Evolutionary conservation across 2,329 filamentous ascomycete species (phyloP).

Genomic region (Aspergillus alliaceus): DNA sequence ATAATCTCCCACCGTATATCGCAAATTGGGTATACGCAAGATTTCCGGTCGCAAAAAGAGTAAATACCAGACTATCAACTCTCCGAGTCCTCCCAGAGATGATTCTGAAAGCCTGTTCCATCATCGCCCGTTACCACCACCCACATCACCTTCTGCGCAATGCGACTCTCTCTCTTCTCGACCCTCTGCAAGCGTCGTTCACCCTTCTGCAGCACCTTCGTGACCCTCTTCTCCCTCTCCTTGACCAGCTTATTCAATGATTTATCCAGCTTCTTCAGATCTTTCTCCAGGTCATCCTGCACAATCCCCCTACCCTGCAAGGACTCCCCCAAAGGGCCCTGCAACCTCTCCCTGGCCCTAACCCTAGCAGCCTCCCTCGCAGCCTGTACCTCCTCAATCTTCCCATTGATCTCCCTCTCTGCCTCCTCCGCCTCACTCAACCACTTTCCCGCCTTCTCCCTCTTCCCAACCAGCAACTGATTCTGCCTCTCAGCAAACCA

Average conservation of each 20-base stretch:
- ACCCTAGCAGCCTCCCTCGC: background rate
- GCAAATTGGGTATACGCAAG: background rate
- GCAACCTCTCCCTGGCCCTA: conserved; percentile 7
- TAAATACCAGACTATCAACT: background rate
- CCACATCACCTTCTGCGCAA: conserved; percentile 15
- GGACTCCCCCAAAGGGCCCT: conserved; percentile 13
- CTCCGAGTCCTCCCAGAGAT: conserved; percentile 9
- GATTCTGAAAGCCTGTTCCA: conserved; percentile 9
- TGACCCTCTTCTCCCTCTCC: conserved; percentile 9
- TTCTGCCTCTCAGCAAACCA: conserved; percentile 10
- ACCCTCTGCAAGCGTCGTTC: conserved; percentile 3
- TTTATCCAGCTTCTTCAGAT: conserved; percentile 8
- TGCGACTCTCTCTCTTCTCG: conserved; percentile 10
- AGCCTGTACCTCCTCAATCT: conserved; percentile 8
- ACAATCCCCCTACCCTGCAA: conserved; percentile 5
- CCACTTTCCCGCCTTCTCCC: conserved; percentile 5
- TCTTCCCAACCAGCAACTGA: background rate
- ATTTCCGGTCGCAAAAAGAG: background rate
- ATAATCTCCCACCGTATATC: background rate
- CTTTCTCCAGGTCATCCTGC: conserved; percentile 12
- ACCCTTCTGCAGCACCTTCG: conserved; percentile 7
- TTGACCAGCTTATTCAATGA: conserved; percentile 2
- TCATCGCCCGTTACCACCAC: conserved; percentile 16
- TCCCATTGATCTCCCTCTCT: conserved; percentile 1
- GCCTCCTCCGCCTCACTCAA: conserved; percentile 6